Evolutionary conservation across 805 yeast species (phyloP).

Genomic region (Wickerhamomyces silvicola): DNA sequence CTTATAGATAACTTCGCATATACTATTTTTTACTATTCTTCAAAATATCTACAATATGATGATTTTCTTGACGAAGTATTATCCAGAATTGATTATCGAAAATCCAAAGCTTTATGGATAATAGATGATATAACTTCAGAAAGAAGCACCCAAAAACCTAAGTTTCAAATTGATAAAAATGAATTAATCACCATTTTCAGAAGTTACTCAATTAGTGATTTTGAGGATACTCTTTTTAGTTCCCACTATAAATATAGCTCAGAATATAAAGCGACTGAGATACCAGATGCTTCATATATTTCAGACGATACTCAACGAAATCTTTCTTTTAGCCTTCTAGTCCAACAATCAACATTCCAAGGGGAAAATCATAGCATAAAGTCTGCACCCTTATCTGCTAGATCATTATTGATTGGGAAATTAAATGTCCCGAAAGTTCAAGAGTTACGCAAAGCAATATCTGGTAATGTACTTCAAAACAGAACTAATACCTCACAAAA

Average conservation of each 20-base stretch:
- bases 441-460: conserved; percentile 20
- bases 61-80: conserved; percentile 10
- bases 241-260: conserved; percentile 18
- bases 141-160: conserved; percentile 3
- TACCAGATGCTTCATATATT: conserved; percentile 10
- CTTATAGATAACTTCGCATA: conserved; percentile 19
- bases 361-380: conserved; percentile 18
- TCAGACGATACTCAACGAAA: conserved; percentile 10
- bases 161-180: conserved; percentile 8
- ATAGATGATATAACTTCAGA: conserved; percentile 10
- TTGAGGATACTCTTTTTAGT: conserved; percentile 12
- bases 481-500: conserved; percentile 8
- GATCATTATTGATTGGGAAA: conserved; percentile 18
- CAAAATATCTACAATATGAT: conserved; percentile 6
- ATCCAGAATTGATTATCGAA: conserved; percentile 18
- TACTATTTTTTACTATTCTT: conserved; percentile 8
- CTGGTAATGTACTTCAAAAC: conserved; percentile 11
- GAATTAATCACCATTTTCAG: conserved; percentile 4
- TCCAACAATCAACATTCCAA: conserved; percentile 7
- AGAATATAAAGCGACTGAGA: conserved; percentile 3
- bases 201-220: conserved; percentile 6
- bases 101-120: conserved; percentile 12
- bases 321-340: conserved; percentile 12
- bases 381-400: conserved; percentile 22
- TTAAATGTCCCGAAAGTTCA: conserved; percentile 20